Evolutionary conservation across 2,329 filamentous ascomycete genomes (phyloP).

Genomic region (Tolypocladium album): DNA sequence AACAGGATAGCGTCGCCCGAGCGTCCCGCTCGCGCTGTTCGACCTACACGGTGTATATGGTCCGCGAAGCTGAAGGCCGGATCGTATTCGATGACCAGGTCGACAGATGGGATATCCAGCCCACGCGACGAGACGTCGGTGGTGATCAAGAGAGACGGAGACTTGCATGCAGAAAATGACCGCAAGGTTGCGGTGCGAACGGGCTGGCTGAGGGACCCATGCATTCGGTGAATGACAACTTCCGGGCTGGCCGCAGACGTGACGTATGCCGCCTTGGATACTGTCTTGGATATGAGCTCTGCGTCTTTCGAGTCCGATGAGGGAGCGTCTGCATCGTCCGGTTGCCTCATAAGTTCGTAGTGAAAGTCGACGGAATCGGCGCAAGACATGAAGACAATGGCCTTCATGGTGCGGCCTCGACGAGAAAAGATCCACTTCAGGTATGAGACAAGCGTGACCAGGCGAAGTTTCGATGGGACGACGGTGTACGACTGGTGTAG

Average conservation of each 20-base stretch:
- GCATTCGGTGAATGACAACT: slow-evolving; percentile 75
- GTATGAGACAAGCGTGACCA: slow-evolving; percentile 77
- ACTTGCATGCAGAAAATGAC: slow-evolving; percentile 62
- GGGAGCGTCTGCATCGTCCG: slow-evolving; percentile 16
- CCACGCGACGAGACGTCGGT: slow-evolving; percentile 94
- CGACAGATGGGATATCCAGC: slow-evolving; percentile 89
- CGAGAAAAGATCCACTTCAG: slow-evolving; percentile 81
- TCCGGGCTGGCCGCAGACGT: slow-evolving; percentile 62
- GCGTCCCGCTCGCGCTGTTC: slow-evolving; percentile 85
- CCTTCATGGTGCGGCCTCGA: slow-evolving; percentile 89
- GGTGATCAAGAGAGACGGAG: slow-evolving; percentile 76
- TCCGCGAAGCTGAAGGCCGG: slow-evolving; percentile 89
- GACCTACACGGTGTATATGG: slow-evolving; percentile 87
- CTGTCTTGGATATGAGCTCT: slow-evolving; percentile 41
- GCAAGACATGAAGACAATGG: slow-evolving; percentile 92
- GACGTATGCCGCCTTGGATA: slow-evolving; percentile 60
- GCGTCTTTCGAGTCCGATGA: slow-evolving; percentile 18
- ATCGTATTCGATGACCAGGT: slow-evolving; percentile 92
- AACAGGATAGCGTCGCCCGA: slow-evolving; percentile 83
- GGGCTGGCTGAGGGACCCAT: slow-evolving; percentile 82
- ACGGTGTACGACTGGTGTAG: slow-evolving; percentile 87
- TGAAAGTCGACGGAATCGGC: slow-evolving; percentile 97
- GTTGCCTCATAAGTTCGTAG: slow-evolving; percentile 63
- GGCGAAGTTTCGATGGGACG: slow-evolving; percentile 76
- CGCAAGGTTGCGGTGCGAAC: slow-evolving; percentile 78